Percentiles rank a stretch among this genome's conserved stretches.
Conservation (phyloP, 1,284 basidiomycete species). For the Ustilago loliicola region DNA sequence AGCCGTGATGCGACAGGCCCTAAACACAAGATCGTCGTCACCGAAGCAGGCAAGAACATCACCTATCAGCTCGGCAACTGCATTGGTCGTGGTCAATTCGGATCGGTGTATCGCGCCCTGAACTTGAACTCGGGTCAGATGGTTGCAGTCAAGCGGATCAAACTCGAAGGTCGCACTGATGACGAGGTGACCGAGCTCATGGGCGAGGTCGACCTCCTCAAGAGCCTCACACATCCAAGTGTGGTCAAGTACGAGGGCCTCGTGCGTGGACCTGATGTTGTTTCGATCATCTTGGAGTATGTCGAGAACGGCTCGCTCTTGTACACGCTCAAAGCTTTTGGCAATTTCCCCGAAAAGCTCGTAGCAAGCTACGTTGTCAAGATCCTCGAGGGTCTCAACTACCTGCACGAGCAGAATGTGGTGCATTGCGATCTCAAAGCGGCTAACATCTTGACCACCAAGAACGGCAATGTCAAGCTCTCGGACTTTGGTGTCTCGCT, state of each 20-base stretch:
- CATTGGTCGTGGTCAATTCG: conserved; percentile 95
- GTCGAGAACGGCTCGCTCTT: conserved; percentile 75
- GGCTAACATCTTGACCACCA: conserved; percentile 75
- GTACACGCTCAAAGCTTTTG: conserved; percentile 78
- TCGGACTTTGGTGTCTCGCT: conserved; percentile 75
- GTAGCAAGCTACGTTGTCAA: conserved; percentile 90
- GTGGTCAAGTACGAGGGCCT: conserved; percentile 95
- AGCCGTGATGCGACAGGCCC: conserved; percentile 50
- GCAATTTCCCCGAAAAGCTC: conserved; percentile 95
- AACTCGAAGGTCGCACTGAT: conserved; percentile 93
- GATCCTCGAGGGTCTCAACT: conserved; percentile 91
- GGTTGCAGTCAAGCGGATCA: conserved; percentile 90
- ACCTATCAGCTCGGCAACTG: conserved; percentile 81
- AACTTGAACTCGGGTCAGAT: conserved; percentile 76
- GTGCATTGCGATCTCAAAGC: conserved; percentile 75
- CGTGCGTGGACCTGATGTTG: conserved; percentile 61
- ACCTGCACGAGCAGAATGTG: conserved; percentile 89
- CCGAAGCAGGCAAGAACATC: conserved; percentile 83
- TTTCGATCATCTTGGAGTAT: conserved; percentile 75
- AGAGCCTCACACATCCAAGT: conserved; percentile 92
- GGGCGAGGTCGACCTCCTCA: conserved; percentile 98
- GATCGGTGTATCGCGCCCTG: conserved; percentile 91
- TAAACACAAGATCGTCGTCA: conserved; percentile 80
- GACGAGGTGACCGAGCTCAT: conserved; percentile 99
- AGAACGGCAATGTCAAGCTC: conserved; percentile 74